Evolutionary conservation across 2,329 filamentous ascomycete species (phyloP).

Genomic region (Apiospora malaysiana): DNA sequence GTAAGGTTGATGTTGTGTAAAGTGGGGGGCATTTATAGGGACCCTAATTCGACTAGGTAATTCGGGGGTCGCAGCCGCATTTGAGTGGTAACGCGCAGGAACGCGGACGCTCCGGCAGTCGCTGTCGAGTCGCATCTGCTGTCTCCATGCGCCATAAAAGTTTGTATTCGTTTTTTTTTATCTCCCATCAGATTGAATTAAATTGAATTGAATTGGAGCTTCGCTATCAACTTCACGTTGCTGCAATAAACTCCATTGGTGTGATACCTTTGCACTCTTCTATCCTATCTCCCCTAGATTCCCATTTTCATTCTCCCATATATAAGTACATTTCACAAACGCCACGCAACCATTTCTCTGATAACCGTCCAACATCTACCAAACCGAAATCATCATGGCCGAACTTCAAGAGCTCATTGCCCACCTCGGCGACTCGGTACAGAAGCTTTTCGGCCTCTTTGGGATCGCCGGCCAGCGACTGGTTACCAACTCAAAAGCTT

Average conservation of each 20-base stretch:
- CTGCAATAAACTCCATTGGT: not conserved
- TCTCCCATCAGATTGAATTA: not conserved
- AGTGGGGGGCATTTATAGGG: conserved; percentile 11
- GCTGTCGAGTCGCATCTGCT: not conserved
- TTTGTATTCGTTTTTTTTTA: conserved; percentile 9
- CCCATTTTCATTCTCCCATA: not conserved
- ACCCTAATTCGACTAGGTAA: not conserved
- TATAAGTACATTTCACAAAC: not conserved
- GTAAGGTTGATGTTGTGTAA: not conserved
- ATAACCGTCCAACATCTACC: not conserved
- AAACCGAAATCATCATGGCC: conserved; percentile 33
- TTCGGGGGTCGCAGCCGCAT: not conserved
- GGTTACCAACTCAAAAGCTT: conserved; percentile 54
- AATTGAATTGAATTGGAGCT: not conserved
- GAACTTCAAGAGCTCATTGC: conserved; percentile 39
- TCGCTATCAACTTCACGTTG: not conserved
- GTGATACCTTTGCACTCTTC: not conserved
- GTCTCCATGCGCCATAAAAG: conserved; percentile 17
- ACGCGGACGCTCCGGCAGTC: conserved; percentile 13
- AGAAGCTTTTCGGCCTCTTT: conserved; percentile 36
- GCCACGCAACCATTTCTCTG: not conserved
- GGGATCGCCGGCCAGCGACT: conserved; percentile 41
- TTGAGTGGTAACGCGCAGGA: not conserved
- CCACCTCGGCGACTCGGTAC: conserved; percentile 38
- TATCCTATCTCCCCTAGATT: not conserved